A percentile compares a stretch with the other conserved stretches of the same genome.
phyloP scores from a whole-genome alignment of 352 stramenopile species.

The Phytophthora nicotianae region DNA sequence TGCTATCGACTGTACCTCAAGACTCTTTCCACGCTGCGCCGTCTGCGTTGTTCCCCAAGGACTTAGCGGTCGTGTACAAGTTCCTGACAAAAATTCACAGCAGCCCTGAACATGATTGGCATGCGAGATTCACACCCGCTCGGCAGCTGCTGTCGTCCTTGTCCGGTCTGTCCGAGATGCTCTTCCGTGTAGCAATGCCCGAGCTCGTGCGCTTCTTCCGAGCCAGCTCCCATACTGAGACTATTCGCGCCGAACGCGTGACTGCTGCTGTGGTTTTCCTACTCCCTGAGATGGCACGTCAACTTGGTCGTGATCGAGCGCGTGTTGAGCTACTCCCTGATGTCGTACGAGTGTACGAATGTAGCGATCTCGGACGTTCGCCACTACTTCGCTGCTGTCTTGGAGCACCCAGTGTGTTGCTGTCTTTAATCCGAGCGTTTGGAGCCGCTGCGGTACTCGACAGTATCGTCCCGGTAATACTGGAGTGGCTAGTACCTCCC shows the following conservation, averaged over 20 bases:
- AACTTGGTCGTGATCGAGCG: conserved; percentile 43
- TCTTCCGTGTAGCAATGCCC: conserved; percentile 56
- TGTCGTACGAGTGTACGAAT: conserved; percentile 67
- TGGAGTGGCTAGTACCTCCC: conserved; percentile 67
- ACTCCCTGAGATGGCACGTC: conserved; percentile 46
- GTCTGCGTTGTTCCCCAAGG: conserved; percentile 49
- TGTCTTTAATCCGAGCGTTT: conserved; percentile 51
- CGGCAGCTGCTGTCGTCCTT: conserved; percentile 45
- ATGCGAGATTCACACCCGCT: conserved; percentile 42
- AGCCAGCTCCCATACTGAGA: conserved; percentile 41
- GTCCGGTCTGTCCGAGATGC: conserved; percentile 40
- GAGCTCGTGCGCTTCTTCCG: conserved; percentile 66
- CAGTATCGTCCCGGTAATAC: conserved; percentile 61
- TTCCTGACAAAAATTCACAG: conserved; percentile 54
- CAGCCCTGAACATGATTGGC: conserved; percentile 38
- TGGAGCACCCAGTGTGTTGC: conserved; percentile 52
- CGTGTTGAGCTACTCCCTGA: conserved; percentile 47
- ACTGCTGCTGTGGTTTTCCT: conserved; percentile 63
- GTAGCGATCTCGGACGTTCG: conserved; percentile 38
- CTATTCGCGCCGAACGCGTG: conserved; percentile 49
- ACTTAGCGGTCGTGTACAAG: conserved; percentile 50
- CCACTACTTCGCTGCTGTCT: conserved; percentile 44
- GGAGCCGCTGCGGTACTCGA: conserved; percentile 50
- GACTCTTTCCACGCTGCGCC: conserved; percentile 31
- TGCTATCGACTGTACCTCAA: conserved; percentile 11